Conservation (phyloP, 75 land plant genomes). For the Pinus taeda region DNA sequence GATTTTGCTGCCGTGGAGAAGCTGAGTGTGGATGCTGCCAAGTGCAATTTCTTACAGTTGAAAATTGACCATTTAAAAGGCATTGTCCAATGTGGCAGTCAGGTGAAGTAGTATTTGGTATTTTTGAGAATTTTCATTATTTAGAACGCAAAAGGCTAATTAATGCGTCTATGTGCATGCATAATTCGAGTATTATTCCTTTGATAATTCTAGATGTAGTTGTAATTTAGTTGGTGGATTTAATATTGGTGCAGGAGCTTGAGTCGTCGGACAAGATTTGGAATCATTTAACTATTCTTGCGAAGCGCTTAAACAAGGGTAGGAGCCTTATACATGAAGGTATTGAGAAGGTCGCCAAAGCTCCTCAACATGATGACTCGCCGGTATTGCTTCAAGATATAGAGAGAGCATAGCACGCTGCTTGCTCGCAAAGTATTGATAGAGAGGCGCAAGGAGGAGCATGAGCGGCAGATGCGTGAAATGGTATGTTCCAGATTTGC, state of each 20-base stretch:
- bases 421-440: constrained; percentile 90
- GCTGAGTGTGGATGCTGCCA: constrained; percentile 84
- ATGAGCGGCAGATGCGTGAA: constrained; percentile 88
- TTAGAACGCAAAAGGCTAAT: too few species aligned
- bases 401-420: constrained; percentile 89
- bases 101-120: constrained; percentile 39
- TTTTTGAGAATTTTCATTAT: neutral
- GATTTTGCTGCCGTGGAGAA: constrained; percentile 78
- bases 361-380: constrained; percentile 37
- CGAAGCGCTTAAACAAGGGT: constrained; percentile 74
- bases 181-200: too few species aligned
- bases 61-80: constrained; percentile 83
- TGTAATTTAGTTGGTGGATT: neutral
- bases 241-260: constrained; percentile 52
- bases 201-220: neutral
- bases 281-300: constrained; percentile 69
- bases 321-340: constrained; percentile 55
- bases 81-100: constrained; percentile 57
- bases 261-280: constrained; percentile 81
- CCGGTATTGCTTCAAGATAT: constrained; percentile 27
- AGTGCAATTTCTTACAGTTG: constrained; percentile 76
- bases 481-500: constrained; percentile 39
- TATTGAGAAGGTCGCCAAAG: constrained; percentile 39
- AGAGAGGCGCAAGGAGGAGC: constrained; percentile 97
- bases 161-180: too few species aligned